A percentile compares a stretch with the other conserved stretches of the same genome.
Conservation (phyloP, 352 stramenopile species). For the Elongisporangium senticosum region DNA sequence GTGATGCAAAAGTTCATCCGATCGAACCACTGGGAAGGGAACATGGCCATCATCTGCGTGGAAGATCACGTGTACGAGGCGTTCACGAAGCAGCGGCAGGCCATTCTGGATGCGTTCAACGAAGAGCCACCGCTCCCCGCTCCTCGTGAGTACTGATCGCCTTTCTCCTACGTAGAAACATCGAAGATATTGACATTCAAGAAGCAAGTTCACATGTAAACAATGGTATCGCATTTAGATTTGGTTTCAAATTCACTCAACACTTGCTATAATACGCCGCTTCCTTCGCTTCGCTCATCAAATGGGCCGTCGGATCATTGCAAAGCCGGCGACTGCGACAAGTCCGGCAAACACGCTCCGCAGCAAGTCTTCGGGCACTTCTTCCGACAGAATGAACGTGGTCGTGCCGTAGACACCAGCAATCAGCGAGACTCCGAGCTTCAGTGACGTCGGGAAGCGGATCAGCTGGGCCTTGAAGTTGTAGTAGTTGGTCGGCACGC, state of each 20-base stretch:
- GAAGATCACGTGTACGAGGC: constrained; percentile 32
- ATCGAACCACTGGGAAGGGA: constrained; percentile 34
- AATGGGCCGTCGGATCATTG: constrained; percentile 11
- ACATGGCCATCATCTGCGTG: constrained; percentile 46
- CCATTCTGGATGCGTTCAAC: constrained; percentile 29
- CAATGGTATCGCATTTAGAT: too few relatives aligned
- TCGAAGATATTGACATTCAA: too few relatives aligned
- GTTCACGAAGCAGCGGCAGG: constrained; percentile 19
- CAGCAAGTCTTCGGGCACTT: constrained; percentile 10
- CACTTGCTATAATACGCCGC: too few relatives aligned
- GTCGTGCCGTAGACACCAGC: constrained; percentile 15
- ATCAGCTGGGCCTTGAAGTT: constrained; percentile 15
- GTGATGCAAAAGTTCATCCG: constrained; percentile 47
- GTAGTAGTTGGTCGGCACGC: constrained; percentile 15
- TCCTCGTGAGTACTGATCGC: too few relatives aligned
- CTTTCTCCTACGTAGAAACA: too few relatives aligned
- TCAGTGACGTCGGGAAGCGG: constrained; percentile 18
- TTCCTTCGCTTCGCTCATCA: not conserved
- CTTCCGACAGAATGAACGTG: constrained; percentile 15
- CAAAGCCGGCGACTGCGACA: constrained; percentile 8
- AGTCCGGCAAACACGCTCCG: constrained; percentile 9
- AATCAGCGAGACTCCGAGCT: constrained; percentile 16
- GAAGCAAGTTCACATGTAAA: too few relatives aligned
- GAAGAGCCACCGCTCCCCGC: constrained; percentile 13
- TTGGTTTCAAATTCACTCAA: too few relatives aligned